Conservation (phyloP, 1,284 basidiomycete genomes). For the Ceratobasidium sp. region DNA sequence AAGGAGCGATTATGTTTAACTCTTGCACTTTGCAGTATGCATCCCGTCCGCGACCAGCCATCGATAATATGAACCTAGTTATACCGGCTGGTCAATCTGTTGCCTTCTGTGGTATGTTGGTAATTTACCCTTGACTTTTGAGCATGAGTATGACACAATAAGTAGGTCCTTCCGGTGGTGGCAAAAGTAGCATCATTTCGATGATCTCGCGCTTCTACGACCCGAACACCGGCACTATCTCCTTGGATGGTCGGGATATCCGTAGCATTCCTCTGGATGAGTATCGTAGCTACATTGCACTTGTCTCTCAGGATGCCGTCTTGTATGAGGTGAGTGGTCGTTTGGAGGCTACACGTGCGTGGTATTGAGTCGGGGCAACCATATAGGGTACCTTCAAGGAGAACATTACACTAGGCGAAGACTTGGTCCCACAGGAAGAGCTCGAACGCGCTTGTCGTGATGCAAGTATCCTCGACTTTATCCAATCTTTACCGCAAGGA, state of each 20-base stretch:
- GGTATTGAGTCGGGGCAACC: background rate
- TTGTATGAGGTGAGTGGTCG: conserved; percentile 54
- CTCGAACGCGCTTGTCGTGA: conserved; percentile 55
- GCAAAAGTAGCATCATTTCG: conserved; percentile 55
- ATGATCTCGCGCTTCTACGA: conserved; percentile 62
- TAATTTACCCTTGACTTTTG: background rate
- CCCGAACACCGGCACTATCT: conserved; percentile 57
- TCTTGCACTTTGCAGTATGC: conserved; percentile 54
- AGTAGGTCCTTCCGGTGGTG: conserved; percentile 52
- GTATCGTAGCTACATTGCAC: conserved; percentile 58
- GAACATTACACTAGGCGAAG: conserved; percentile 53
- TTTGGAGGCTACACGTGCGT: background rate
- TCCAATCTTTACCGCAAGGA: conserved; percentile 58
- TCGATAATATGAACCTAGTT: conserved; percentile 50
- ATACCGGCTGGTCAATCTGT: conserved; percentile 53
- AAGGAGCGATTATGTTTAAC: conserved; percentile 48
- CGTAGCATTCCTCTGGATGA: conserved; percentile 55
- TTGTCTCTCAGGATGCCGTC: conserved; percentile 62
- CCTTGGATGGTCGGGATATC: conserved; percentile 58
- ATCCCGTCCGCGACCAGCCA: conserved; percentile 52
- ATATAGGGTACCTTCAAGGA: conserved; percentile 53
- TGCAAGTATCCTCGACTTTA: conserved; percentile 59
- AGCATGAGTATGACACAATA: conserved; percentile 34
- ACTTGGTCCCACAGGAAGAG: conserved; percentile 56
- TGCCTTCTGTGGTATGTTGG: conserved; percentile 54